Conservation (phyloP, 1,284 basidiomycete species). For the Melampsora abietis-canadensis region DNA sequence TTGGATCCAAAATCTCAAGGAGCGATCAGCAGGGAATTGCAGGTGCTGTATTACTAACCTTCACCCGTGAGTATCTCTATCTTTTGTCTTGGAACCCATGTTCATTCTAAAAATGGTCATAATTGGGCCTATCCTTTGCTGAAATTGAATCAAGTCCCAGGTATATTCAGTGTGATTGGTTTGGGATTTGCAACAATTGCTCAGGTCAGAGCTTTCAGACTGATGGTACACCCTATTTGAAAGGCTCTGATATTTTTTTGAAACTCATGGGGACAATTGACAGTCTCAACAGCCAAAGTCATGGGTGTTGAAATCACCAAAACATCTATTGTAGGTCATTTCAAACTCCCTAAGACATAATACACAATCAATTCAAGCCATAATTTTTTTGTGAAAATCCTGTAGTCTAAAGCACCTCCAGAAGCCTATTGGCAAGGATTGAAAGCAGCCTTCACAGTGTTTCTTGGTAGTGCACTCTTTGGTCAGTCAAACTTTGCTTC, state of each 20-base stretch:
- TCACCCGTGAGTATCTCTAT: neutral
- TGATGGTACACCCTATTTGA: neutral
- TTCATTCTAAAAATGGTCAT: neutral
- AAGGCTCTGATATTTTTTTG: too few species aligned
- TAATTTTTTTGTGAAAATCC: too few species aligned
- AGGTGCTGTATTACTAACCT: conserved; percentile 31
- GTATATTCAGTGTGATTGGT: conserved; percentile 8
- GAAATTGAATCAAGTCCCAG: neutral
- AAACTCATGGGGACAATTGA: too few species aligned
- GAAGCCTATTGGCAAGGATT: too few species aligned
- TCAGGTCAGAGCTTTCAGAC: conserved; percentile 4
- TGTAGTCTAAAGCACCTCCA: too few species aligned
- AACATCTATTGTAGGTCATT: neutral
- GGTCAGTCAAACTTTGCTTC: too few species aligned
- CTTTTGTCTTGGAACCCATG: neutral
- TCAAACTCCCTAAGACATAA: too few species aligned
- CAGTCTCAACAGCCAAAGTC: too few species aligned
- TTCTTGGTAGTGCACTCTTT: too few species aligned
- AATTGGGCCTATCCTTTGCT: neutral
- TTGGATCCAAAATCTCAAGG: conserved; percentile 22
- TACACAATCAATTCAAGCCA: too few species aligned
- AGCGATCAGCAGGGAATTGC: conserved; percentile 22
- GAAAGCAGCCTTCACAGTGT: too few species aligned
- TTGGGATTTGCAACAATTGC: conserved; percentile 33
- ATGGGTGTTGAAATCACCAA: neutral